These are phyloP conservation scores for Trichosanthes truncata DNA, from an alignment of 306 rosid genomes.

Conservation along the genomic window DNA sequence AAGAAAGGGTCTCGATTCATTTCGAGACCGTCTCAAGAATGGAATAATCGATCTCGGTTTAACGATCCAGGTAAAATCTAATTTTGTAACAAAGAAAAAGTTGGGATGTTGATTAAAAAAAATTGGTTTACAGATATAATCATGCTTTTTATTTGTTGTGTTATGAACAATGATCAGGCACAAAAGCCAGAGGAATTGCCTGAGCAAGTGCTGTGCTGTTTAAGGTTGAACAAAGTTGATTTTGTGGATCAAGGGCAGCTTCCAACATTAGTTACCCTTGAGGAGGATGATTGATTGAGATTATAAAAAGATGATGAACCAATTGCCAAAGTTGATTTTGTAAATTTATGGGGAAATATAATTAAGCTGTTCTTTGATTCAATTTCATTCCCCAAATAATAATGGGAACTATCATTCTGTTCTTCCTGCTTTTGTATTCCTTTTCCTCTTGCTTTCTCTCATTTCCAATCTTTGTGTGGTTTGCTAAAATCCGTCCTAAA, in stretches of 20 bases:
- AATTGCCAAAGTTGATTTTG: neutral
- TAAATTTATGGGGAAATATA: neutral
- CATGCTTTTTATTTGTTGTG: neutral
- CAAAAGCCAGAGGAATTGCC: slow-evolving; percentile 90
- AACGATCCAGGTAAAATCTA: slow-evolving; percentile 61
- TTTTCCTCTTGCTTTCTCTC: neutral
- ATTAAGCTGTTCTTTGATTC: neutral
- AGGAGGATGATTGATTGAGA: slow-evolving; percentile 22
- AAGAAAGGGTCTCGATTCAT: slow-evolving; percentile 81
- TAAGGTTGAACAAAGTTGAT: slow-evolving; percentile 83
- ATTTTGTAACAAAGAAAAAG: neutral
- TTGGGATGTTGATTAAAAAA: neutral
- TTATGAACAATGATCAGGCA: slow-evolving; percentile 37
- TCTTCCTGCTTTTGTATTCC: neutral
- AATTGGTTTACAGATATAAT: neutral
- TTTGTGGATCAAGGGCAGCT: slow-evolving; percentile 59
- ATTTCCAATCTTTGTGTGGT: neutral
- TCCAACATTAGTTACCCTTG: slow-evolving; percentile 55
- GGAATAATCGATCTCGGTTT: slow-evolving; percentile 73
- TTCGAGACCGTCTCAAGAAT: slow-evolving; percentile 61
- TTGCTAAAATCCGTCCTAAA: neutral
- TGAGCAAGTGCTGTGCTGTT: slow-evolving; percentile 76
- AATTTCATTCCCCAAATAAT: neutral
- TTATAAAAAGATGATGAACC: neutral
- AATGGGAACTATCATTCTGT: neutral